These are phyloP conservation scores for Bruguiera sexangula DNA, from an alignment of 345 rosid species.

Conservation along the genomic window DNA sequence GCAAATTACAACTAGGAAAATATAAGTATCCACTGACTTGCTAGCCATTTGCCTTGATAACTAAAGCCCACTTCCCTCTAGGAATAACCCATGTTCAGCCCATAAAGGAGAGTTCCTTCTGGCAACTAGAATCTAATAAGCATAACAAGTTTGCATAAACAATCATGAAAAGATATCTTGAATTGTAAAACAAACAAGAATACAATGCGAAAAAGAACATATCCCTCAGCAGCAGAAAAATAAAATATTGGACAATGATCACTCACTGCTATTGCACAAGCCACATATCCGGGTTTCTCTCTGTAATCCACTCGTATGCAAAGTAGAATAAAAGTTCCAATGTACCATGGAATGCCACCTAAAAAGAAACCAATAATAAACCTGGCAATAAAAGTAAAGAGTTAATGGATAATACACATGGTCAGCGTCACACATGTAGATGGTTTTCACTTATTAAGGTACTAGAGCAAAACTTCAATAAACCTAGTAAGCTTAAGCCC, in stretches of 20 bases:
- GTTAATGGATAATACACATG: not conserved
- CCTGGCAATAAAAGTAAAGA: constrained; percentile 33
- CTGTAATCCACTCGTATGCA: constrained; percentile 55
- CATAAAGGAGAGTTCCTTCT: not conserved
- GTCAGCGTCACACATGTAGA: too few species aligned
- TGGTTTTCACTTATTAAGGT: too few species aligned
- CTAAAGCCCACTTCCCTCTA: not conserved
- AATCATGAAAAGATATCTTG: not conserved
- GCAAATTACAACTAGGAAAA: too few species aligned
- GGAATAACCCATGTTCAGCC: not conserved
- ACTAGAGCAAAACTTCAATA: too few species aligned
- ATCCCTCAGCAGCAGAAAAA: not conserved
- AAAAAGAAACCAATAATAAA: constrained; percentile 75
- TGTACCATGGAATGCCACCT: constrained; percentile 85
- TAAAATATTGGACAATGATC: not conserved
- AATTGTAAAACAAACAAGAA: not conserved
- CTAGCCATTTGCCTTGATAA: not conserved
- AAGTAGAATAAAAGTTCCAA: constrained; percentile 60
- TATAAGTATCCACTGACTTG: too few species aligned
- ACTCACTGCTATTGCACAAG: constrained; percentile 79
- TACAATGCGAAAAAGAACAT: not conserved
- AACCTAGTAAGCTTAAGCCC: too few species aligned
- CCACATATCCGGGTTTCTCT: constrained; percentile 83
- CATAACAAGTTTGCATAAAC: not conserved
- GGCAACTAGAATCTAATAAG: not conserved